Conservation (phyloP, 768 basidiomycete genomes). For the Obba rivulosa region DNA sequence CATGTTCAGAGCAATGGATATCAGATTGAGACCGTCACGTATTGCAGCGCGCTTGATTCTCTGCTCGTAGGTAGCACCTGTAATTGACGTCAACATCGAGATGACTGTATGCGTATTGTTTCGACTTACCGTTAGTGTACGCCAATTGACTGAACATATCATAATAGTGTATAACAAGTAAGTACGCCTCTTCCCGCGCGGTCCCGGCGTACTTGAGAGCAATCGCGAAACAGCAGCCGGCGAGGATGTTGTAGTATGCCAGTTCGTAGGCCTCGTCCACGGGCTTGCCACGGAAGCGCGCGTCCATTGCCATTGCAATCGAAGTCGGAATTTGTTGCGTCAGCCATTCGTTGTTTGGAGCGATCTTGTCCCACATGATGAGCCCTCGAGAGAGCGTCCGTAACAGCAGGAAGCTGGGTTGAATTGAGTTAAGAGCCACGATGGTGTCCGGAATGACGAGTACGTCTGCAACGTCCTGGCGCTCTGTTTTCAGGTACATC, state of each 20-base stretch:
- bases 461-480: conserved; percentile 82
- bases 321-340: conserved; percentile 61
- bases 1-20: conserved; percentile 82
- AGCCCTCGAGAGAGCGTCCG: conserved; percentile 72
- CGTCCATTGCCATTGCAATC: conserved; percentile 56
- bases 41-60: conserved; percentile 85
- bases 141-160: conserved; percentile 73
- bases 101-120: neutral
- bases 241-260: conserved; percentile 87
- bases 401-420: conserved; percentile 81
- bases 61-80: conserved; percentile 78
- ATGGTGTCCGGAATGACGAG: conserved; percentile 79
- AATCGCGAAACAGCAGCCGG: conserved; percentile 88
- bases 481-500: conserved; percentile 86
- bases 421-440: conserved; percentile 75
- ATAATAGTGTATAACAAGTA: conserved; percentile 74
- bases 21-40: conserved; percentile 81
- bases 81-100: conserved; percentile 1
- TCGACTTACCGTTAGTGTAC: conserved; percentile 56
- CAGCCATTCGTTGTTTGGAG: conserved; percentile 72
- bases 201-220: conserved; percentile 94
- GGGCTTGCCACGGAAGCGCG: conserved; percentile 38
- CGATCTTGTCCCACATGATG: conserved; percentile 83
- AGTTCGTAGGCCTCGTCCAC: conserved; percentile 75
- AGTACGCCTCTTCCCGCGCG: conserved; percentile 84